Evolutionary conservation across 345 rosid genomes (phyloP).

Genomic region (Aethionema arabicum): DNA sequence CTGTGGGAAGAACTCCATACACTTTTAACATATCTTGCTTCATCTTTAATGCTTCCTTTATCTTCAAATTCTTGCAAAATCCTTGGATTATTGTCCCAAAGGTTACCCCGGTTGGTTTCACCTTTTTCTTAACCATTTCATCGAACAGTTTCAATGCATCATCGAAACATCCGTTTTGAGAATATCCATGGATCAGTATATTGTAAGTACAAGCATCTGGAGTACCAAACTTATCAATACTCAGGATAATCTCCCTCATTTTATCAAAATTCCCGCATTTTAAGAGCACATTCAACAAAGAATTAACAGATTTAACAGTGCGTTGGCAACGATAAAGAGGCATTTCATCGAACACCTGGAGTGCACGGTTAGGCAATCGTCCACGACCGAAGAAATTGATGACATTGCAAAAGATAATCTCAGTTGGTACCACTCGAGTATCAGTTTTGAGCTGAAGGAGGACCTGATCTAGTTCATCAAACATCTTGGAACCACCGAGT

Average conservation of each 20-base stretch:
- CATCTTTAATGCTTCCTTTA: constrained; percentile 67
- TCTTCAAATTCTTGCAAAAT: constrained; percentile 47
- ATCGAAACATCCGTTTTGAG: constrained; percentile 41
- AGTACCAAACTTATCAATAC: constrained; percentile 39
- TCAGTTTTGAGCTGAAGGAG: constrained; percentile 61
- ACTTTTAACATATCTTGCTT: constrained; percentile 55
- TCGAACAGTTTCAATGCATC: constrained; percentile 56
- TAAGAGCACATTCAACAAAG: constrained; percentile 53
- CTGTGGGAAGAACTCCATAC: constrained; percentile 45
- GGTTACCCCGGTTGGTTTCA: constrained; percentile 51
- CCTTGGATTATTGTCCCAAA: constrained; percentile 59
- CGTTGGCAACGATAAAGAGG: constrained; percentile 52
- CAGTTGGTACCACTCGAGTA: constrained; percentile 47
- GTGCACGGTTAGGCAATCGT: constrained; percentile 47
- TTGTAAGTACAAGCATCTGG: constrained; percentile 82
- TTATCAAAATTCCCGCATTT: constrained; percentile 45
- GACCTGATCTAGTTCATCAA: constrained; percentile 56
- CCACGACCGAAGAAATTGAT: constrained; percentile 60
- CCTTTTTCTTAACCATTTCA: constrained; percentile 58
- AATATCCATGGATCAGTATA: constrained; percentile 51
- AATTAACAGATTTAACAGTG: constrained; percentile 59
- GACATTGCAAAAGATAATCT: constrained; percentile 63
- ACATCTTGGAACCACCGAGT: constrained; percentile 80
- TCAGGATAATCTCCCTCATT: constrained; percentile 40
- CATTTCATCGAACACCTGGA: constrained; percentile 65